phyloP scores from a whole-genome alignment of 495 filamentous ascomycete genomes.

The Penicillium daleae region DNA sequence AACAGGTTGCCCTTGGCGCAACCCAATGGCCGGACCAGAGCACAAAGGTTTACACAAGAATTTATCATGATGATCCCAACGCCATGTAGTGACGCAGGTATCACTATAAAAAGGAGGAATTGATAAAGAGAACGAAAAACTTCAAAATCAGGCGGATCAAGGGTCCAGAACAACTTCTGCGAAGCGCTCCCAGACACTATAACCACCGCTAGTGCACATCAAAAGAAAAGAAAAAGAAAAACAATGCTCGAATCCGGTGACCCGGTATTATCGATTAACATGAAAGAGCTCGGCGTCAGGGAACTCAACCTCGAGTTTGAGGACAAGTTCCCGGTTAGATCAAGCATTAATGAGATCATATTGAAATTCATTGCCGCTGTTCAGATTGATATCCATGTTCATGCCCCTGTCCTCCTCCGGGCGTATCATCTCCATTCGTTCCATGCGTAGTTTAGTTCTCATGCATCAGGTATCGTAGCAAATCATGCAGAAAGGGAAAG shows the following conservation, averaged over 20 bases:
- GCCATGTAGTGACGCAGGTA: constrained; percentile 17
- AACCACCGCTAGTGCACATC: not conserved
- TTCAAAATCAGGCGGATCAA: not conserved
- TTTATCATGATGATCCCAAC: not conserved
- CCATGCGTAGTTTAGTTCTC: constrained; percentile 2
- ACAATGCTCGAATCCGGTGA: not conserved
- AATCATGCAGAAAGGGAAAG: constrained; percentile 24
- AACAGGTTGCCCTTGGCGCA: not conserved
- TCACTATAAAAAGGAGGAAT: not conserved
- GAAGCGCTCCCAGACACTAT: not conserved
- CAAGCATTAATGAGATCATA: not conserved
- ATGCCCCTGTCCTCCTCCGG: not conserved
- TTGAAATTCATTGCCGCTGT: not conserved
- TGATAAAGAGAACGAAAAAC: constrained; percentile 3
- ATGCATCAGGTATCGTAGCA: constrained; percentile 23
- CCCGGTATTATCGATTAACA: not conserved
- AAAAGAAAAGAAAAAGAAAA: not conserved
- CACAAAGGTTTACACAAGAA: not conserved
- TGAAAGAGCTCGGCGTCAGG: not conserved
- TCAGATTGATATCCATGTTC: constrained; percentile 1
- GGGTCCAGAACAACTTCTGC: not conserved
- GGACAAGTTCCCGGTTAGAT: not conserved
- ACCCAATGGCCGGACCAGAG: not conserved
- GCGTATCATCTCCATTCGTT: constrained; percentile 5
- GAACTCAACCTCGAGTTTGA: not conserved